Evolutionary conservation across 352 stramenopile species (phyloP), one percentile per base, ranked within the genome.

Genomic region (Pythium dissotocum): DNA sequence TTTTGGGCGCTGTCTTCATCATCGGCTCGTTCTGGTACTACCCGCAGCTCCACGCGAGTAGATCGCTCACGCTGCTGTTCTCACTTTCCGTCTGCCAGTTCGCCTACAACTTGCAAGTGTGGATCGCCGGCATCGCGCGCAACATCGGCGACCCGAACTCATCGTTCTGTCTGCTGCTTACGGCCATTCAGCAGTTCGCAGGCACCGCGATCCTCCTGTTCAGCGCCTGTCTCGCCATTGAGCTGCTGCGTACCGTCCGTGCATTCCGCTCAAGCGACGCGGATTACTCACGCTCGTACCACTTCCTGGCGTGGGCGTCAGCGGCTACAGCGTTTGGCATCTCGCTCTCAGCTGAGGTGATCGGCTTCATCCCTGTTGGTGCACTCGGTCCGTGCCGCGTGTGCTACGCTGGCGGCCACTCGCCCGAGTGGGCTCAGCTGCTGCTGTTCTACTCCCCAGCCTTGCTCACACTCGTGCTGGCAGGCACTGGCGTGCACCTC

Each of bases 1-100:
- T 93, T 12, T 63, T 93, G 6, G 85, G 85, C 51, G 83, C 79
- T 0, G 72, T 67, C 6, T 93, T 93, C 60, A 79, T 93, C 36
- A 70, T 90, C 42, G 73, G 69, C 32, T 90, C 83, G 35, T 90
- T 91, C 60, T 82, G 76, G 68, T 76, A 90, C 61, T 89, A 88
- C 63, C 80, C 85, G 8, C 69, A 77, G 63, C 73, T 93, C 32
- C 75, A 67, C 44, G 73, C 57, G 14, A 86, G 83, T 53, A 81
- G 76, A 6, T 75, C 76, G 46, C 87, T 90, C 42, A 73, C 72
- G 33, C 69, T 91, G 21, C 79, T 93, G n/a, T 91, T 80, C 18
- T 88, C 77, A 73, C 75, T 93, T 6, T 83, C 82, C 4, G 63
- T 85, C 16, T 89, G 76, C 66, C 81, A 80, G 0, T 70, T 91